These are phyloP conservation scores for Drosera capensis DNA, from an alignment of 148 eudicot genomes.

Conservation along the genomic window DNA sequence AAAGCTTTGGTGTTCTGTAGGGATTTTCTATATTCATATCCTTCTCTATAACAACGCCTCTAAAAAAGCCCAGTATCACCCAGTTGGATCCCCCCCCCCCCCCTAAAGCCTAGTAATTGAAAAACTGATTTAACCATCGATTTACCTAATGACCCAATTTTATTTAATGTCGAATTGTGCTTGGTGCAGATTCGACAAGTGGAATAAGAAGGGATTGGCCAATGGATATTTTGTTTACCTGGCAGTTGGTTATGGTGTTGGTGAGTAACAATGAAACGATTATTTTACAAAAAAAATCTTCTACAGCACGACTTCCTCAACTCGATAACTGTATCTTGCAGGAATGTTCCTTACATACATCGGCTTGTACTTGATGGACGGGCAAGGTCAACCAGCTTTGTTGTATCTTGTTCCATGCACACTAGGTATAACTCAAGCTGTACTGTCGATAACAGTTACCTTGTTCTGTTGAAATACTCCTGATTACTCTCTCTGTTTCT, in stretches of 20 bases:
- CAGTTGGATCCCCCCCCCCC: no score
- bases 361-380: constrained; percentile 64
- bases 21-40: no score
- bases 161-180: not conserved
- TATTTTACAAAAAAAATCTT: no score
- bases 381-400: constrained; percentile 91
- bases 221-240: constrained; percentile 7
- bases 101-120: no score
- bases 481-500: not conserved
- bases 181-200: constrained; percentile 6
- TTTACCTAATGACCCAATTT: not conserved
- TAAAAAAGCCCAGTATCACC: no score
- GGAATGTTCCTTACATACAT: constrained; percentile 63
- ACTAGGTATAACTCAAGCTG: constrained; percentile 34
- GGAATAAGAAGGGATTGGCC: constrained; percentile 1
- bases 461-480: not conserved
- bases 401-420: constrained; percentile 95
- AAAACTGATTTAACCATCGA: no score
- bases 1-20: no score
- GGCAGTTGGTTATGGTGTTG: constrained; percentile 5
- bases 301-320: no score
- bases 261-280: constrained; percentile 4
- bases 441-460: not conserved
- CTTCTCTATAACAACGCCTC: no score
- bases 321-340: no score